Percentiles rank a stretch among this genome's conserved stretches.
These are phyloP conservation scores for Diophrys sp. DNA, from an alignment of 73 alveolate genomes.

Conservation along the genomic window DNA sequence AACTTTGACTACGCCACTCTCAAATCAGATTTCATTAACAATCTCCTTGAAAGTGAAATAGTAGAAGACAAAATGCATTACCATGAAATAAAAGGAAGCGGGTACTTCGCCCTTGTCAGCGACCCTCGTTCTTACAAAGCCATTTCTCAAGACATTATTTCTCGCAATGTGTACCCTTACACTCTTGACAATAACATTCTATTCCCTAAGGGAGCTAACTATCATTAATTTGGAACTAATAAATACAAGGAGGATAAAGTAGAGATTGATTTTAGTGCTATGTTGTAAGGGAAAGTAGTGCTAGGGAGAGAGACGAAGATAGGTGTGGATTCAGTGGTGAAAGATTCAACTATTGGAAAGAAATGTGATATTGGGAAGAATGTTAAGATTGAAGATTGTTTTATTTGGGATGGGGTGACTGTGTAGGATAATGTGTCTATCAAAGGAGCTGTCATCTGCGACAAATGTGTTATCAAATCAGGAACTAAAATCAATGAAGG, in stretches of 20 bases:
- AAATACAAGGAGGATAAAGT: constrained; percentile 7
- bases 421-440: constrained; percentile 16
- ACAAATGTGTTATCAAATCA: constrained; percentile 20
- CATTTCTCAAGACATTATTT: constrained; percentile 24
- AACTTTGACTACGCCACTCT: constrained; percentile 41
- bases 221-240: not conserved
- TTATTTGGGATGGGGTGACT: constrained; percentile 32
- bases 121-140: constrained; percentile 45
- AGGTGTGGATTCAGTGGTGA: constrained; percentile 13
- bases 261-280: not conserved
- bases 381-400: constrained; percentile 30
- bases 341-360: constrained; percentile 41
- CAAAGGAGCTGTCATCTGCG: constrained; percentile 23
- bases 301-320: constrained; percentile 25
- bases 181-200: constrained; percentile 28
- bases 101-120: constrained; percentile 30
- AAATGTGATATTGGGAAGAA: constrained; percentile 40
- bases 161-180: constrained; percentile 32
- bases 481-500: constrained; percentile 4
- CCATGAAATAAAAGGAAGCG: constrained; percentile 16
- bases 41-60: constrained; percentile 29
- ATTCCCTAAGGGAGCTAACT: constrained; percentile 22
- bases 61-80: constrained; percentile 38
- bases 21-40: constrained; percentile 34
- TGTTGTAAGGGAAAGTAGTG: not conserved